Evolutionary conservation across 257 asterid species (phyloP).

Genomic region (Asclepias syriaca): DNA sequence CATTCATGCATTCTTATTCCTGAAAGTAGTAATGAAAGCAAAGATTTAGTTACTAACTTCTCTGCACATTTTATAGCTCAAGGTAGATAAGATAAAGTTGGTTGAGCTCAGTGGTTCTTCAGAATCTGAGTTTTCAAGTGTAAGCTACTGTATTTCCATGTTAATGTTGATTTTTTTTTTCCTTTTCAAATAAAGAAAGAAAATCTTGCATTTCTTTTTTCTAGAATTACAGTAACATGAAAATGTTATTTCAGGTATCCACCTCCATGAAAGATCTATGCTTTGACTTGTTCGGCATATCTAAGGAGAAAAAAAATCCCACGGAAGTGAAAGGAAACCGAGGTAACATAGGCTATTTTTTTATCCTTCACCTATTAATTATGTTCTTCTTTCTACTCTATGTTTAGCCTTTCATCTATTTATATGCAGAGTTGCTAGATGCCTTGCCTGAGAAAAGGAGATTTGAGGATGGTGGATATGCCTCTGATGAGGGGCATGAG

Average conservation of each 20-base stretch:
- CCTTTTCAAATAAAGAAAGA: no score
- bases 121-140: conserved; percentile 76
- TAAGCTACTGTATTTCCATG: conserved; percentile 25
- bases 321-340: conserved; percentile 71
- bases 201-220: not conserved
- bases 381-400: not conserved
- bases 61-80: conserved; percentile 46
- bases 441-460: conserved; percentile 77
- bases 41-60: not conserved
- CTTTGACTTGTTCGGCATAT: conserved; percentile 66
- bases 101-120: conserved; percentile 87
- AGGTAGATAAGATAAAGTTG: conserved; percentile 74
- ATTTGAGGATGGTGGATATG: conserved; percentile 67
- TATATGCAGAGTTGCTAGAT: conserved; percentile 65
- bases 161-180: not conserved
- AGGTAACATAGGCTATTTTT: conserved; percentile 37
- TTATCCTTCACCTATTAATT: not conserved
- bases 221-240: not conserved
- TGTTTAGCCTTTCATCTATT: conserved; percentile 1
- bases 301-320: conserved; percentile 78
- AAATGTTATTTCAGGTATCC: conserved; percentile 48
- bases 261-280: conserved; percentile 85
- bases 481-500: conserved; percentile 71
- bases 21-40: not conserved
- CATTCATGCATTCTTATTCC: not conserved